Base-by-base conservation (phyloP, 73 alveolate genomes). In the Stentor roeselii region DNA sequence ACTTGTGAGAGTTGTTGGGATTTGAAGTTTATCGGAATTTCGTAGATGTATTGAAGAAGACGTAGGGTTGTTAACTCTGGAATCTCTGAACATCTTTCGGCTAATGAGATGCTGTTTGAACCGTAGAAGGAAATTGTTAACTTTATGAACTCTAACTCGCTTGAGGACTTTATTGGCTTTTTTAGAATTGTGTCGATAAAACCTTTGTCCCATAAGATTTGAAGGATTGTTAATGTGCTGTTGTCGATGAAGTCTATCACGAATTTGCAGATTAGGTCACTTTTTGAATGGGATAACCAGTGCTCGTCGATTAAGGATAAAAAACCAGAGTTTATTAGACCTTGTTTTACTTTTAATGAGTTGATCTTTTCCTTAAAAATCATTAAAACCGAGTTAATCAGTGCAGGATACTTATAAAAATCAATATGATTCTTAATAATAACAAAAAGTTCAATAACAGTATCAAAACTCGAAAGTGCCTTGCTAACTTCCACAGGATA, bases 201-300 rank as follows among this genome's bases (percentile, higher is more conserved):
- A 21, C 80, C 37, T 21, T 27, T 21, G 80, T 67, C 80, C 37
- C 37, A 21, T 30, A 67, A 11, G 11, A 67, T 67, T 34, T 67
- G 80, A 36, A 30, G 80, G 42, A 67, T 30, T 30, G 80, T 67
- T 0, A 67, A 32, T 36, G 80, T 67, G 80, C 34, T 67, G 37
- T 67, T 67, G 21, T 32, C 80, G 0, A 67, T 67, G 42, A 67
- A 67, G 34, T 67, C 34, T 67, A 21, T 32, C 14, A n/a, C 37
- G 21, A 67, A n/a, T 32, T 67, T 67, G 80, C 80, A 21, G 1
- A 67, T 30, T 34, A 32, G 11, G 37, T 67, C n/a, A 21, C 21
- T 15, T n/a, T 67, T 67, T 36, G 34, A 36, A 1, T 67, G 27
- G 27, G 21, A 21, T 11, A 27, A 36, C 37, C 21, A 27, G n/a